phyloP scores from a whole-genome alignment of 1,284 basidiomycete genomes.

The Farysia itapuensis region DNA sequence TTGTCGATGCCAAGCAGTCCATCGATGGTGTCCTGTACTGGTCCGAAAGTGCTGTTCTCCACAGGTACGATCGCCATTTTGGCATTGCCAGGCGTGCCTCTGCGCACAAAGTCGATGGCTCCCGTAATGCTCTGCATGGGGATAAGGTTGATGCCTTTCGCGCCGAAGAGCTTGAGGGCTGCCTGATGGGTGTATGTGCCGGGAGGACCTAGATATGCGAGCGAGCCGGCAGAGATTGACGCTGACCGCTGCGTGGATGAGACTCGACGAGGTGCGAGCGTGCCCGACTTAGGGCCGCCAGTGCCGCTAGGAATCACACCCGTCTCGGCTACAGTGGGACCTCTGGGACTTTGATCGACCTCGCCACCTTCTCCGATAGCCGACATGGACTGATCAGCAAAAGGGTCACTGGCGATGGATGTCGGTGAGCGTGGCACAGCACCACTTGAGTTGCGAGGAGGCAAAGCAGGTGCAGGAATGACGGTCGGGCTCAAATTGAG shows the following conservation, averaged over 20 bases:
- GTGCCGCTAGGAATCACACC: constrained; percentile 34
- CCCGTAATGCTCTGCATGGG: constrained; percentile 37
- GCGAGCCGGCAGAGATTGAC: constrained; percentile 31
- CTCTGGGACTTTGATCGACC: constrained; percentile 14
- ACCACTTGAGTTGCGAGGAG: constrained; percentile 9
- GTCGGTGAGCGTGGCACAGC: constrained; percentile 12
- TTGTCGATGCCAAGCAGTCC: constrained; percentile 27
- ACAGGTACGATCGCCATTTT: constrained; percentile 36
- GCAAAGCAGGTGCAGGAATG: constrained; percentile 25
- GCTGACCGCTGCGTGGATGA: constrained; percentile 29
- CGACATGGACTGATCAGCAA: constrained; percentile 10
- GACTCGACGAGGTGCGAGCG: constrained; percentile 25
- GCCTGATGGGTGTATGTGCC: constrained; percentile 39
- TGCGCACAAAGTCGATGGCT: constrained; percentile 39
- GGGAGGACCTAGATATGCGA: constrained; percentile 35
- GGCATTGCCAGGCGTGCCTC: constrained; percentile 31
- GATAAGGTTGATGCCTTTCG: constrained; percentile 23
- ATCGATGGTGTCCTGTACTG: constrained; percentile 31
- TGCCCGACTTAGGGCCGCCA: constrained; percentile 43
- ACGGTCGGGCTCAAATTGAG: constrained; percentile 32
- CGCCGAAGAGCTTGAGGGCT: constrained; percentile 33
- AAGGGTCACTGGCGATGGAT: constrained; percentile 8
- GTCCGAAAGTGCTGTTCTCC: constrained; percentile 39
- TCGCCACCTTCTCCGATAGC: constrained; percentile 1
- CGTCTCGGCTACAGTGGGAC: constrained; percentile 41